These are phyloP conservation scores for Boletus fagicola DNA, from an alignment of 768 basidiomycete species.

Conservation along the genomic window DNA sequence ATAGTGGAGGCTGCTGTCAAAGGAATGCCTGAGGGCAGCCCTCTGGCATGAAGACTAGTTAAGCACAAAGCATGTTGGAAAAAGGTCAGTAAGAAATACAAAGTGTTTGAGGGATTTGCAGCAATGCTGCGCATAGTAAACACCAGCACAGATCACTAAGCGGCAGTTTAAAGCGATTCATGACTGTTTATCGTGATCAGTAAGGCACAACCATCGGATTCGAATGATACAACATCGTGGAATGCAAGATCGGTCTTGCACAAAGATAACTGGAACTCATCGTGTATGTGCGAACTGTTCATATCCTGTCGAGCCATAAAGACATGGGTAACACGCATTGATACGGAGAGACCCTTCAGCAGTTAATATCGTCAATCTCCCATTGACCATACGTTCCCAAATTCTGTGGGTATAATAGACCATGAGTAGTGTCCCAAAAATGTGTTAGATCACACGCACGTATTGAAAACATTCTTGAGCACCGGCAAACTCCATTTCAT, in stretches of 20 bases:
- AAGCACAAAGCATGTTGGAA: background rate
- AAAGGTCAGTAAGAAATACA: background rate
- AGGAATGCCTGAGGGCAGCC: too few relatives aligned
- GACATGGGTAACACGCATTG: background rate
- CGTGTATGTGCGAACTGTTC: background rate
- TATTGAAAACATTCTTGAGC: background rate
- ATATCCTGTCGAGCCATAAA: background rate
- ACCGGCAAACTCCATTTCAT: background rate
- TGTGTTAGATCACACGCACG: too few relatives aligned
- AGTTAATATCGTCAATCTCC: slow-evolving; percentile 22
- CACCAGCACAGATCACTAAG: background rate
- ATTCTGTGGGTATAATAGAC: background rate
- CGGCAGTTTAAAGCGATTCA: too few relatives aligned
- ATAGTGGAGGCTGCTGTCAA: too few relatives aligned
- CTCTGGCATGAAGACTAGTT: too few relatives aligned
- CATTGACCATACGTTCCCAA: slow-evolving; percentile 22
- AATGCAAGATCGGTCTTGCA: background rate
- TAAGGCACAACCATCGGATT: background rate
- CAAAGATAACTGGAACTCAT: background rate
- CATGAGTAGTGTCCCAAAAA: background rate
- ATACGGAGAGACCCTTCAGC: background rate
- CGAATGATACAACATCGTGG: background rate
- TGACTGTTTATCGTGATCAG: background rate
- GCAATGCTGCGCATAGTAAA: background rate
- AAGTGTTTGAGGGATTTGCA: background rate